These are phyloP conservation scores for Acanthamoeba triangularis DNA, from an alignment of 208 protist species.

Conservation along the genomic window DNA sequence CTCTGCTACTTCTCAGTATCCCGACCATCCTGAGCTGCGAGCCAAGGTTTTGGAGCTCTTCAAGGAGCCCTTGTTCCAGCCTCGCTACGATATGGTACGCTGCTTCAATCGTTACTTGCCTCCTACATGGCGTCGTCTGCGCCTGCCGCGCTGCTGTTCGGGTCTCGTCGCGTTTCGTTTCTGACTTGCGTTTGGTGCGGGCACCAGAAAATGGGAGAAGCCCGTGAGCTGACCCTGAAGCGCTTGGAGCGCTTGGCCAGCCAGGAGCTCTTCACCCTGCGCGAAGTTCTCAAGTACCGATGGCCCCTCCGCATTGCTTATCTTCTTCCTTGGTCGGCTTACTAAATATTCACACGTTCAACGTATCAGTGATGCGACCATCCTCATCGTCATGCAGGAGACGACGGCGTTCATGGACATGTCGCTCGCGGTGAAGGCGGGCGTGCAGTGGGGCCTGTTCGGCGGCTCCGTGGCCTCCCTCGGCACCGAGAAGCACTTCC, in stretches of 20 bases:
- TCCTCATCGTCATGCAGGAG: slow-evolving; percentile 62
- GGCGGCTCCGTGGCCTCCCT: slow-evolving; percentile 50
- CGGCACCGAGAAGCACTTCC: slow-evolving; percentile 46
- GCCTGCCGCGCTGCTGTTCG: too few species aligned
- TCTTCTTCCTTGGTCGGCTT: not conserved
- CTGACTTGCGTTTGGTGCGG: not conserved
- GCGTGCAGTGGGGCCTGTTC: slow-evolving; percentile 70
- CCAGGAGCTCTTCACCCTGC: not conserved
- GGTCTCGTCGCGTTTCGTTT: too few species aligned
- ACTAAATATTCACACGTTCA: too few species aligned
- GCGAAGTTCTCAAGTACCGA: slow-evolving; percentile 21
- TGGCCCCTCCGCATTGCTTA: not conserved
- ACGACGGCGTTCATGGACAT: slow-evolving; percentile 76
- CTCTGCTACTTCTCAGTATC: slow-evolving; percentile 5
- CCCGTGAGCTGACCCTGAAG: slow-evolving; percentile 76
- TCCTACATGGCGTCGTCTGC: too few species aligned
- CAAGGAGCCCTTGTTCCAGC: slow-evolving; percentile 77
- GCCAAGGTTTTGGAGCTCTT: slow-evolving; percentile 62
- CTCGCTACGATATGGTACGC: slow-evolving; percentile 50
- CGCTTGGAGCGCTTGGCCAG: slow-evolving; percentile 47
- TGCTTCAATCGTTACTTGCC: not conserved
- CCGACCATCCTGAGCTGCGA: not conserved
- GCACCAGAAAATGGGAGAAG: slow-evolving; percentile 64
- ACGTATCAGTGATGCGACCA: not conserved
- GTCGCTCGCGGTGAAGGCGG: slow-evolving; percentile 73